Base-by-base conservation (phyloP, 2,329 filamentous ascomycete species). In the Xylaria polymorpha region DNA sequence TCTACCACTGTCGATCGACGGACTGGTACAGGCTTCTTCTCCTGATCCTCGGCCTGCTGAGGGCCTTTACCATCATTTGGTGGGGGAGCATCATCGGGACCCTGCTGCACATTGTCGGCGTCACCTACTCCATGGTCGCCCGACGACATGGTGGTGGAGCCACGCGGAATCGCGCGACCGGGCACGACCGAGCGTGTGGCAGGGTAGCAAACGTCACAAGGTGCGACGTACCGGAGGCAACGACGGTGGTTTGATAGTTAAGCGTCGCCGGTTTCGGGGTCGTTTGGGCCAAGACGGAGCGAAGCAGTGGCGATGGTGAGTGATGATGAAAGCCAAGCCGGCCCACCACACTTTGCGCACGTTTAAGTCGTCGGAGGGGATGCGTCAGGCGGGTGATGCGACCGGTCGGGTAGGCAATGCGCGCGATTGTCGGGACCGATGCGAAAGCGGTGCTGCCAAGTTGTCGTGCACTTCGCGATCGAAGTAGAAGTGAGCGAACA, bases 91-190 rank as follows among this genome's bases (percentile, higher is more conserved):
- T 74, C 64, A 46, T 68, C 71, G 15, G 71, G 41, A 10, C 61
- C 60, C 59, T 72, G 74, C 14, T 65, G 67, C 20, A 61, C 70
- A 56, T 80, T 89, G 89, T 72, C 70, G 55, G 69, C 72, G 48
- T 73, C 61, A 20, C 62, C 64, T 41, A 69, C 68, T 12, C 57
- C 71, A 51, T 67, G 61, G n/a, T 44, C 50, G 29, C 39, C 58
- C 10, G 70, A 57, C 25, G 68, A 69, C 71, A 72, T 72, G 53
- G 61, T 58, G 12, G 56, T 44, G 50, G 61, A 59, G 50, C 25
- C 15, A 51, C 25, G 68, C 46, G 43, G 25, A 41, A 50, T 43
- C 35, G 66, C 56, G 62, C 50, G 59, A 64, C 55, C 55, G 61
- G 18, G 29, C 63, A 64, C 55, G 59, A 51, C 51, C 37, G 59